Evolutionary conservation across 495 filamentous ascomycete species (phyloP), one percentile per base, ranked within the genome.

Genomic region (Penicillium ochrochloron): DNA sequence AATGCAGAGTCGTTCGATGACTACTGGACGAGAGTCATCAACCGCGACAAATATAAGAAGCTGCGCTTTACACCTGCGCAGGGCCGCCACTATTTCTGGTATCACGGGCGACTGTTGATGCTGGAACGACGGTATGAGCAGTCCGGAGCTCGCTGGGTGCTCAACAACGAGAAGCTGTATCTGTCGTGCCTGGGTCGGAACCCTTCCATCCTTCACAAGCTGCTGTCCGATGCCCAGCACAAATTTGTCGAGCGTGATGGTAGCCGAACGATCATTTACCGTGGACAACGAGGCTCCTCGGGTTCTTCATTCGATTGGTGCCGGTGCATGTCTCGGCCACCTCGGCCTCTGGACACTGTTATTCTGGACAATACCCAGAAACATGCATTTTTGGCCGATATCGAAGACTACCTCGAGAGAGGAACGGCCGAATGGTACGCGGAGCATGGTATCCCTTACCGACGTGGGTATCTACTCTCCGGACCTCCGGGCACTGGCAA

Each of bases 401-500:
- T 97, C 73, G 92, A 93, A 74, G 93, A 97, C 68, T 97, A 94
- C 68, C 78, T 97, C 8, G 88, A 92, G 61, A 88, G 90, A 0
- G 79, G 82, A 2, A 93, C 89, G 2, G 80, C 88, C 8, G 77
- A 81, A 17, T 97, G 92, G 93, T 95, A 95, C 66, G 86, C 89
- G 0, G 87, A 88, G 54, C 83, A 91, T 0, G 92, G 82, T 2
- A 84, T 85, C 39, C 80, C 80, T 0, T 83, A 84, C 63, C 74
- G 81, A 0, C 78, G 78, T 15, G 81, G 81, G 0, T 83, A 83
- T 51, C 70, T 84, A 8, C 70, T 84, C 0, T 75, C 84, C 59
- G 79, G 82, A 0, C 82, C 79, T 0, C 82, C 82, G 0, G 80
- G 82, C 5, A 85, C 82, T 0, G 82, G 82, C 1, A 85, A 85